phyloP scores from a whole-genome alignment of 495 filamentous ascomycete genomes.

The Penicillium soppii region DNA sequence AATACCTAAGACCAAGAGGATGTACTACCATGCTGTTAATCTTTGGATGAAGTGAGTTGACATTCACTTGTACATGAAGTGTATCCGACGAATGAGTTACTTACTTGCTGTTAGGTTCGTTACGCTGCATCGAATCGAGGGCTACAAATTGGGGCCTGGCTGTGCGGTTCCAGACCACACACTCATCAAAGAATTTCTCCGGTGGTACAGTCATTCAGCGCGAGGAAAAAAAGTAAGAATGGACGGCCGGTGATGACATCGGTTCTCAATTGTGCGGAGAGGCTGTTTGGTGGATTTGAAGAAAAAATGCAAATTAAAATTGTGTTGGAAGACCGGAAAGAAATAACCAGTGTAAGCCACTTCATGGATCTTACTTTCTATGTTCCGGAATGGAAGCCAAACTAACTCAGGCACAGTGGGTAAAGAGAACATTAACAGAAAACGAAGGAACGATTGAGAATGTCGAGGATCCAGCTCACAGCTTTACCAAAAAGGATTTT shows the following conservation, averaged over 20 bases:
- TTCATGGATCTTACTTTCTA: not conserved
- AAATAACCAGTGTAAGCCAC: slow-evolving; percentile 14
- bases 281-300: slow-evolving; percentile 20
- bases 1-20: slow-evolving; percentile 16
- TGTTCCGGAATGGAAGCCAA: not conserved
- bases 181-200: slow-evolving; percentile 20
- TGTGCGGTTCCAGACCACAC: slow-evolving; percentile 10
- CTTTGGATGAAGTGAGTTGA: slow-evolving; percentile 15
- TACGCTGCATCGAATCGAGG: slow-evolving; percentile 2
- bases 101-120: slow-evolving; percentile 12
- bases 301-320: slow-evolving; percentile 14
- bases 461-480: slow-evolving; percentile 14
- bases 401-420: slow-evolving; percentile 15
- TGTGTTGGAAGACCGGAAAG: slow-evolving; percentile 13
- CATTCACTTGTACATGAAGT: not conserved
- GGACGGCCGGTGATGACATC: slow-evolving; percentile 14
- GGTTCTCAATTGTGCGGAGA: slow-evolving; percentile 11
- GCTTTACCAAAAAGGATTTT: slow-evolving; percentile 23
- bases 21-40: not conserved
- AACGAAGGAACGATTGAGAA: slow-evolving; percentile 14
- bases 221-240: slow-evolving; percentile 13
- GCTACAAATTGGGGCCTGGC: slow-evolving; percentile 5
- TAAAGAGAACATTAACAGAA: slow-evolving; percentile 17
- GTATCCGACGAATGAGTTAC: not conserved
- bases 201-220: slow-evolving; percentile 11